Evolutionary conservation across 163 green algal genomes (phyloP).

Genomic region (Volvox carteri): DNA sequence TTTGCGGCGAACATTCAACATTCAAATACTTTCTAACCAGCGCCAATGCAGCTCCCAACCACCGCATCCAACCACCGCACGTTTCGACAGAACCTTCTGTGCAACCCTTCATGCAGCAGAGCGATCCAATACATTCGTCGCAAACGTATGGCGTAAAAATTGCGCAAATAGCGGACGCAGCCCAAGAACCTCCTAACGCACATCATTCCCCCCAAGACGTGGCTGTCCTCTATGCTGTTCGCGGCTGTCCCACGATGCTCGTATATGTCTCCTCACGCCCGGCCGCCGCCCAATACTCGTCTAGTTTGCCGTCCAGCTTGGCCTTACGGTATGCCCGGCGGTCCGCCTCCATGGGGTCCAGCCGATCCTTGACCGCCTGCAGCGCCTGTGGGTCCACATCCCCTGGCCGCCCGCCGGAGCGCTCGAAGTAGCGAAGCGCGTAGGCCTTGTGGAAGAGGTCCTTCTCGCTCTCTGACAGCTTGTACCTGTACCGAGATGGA

Average conservation of each 20-base stretch:
- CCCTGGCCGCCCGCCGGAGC: conserved; percentile 59
- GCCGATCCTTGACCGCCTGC: conserved; percentile 68
- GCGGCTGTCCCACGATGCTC: conserved; percentile 20
- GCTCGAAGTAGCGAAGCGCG: conserved; percentile 72
- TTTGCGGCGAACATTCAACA: too few species aligned
- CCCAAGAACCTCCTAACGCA: too few species aligned
- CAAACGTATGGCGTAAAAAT: too few species aligned
- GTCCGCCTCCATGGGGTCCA: conserved; percentile 67
- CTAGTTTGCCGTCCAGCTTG: conserved; percentile 57
- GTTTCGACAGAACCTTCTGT: too few species aligned
- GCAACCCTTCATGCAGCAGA: too few species aligned
- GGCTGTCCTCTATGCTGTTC: not conserved
- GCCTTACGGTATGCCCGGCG: conserved; percentile 59
- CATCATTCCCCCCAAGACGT: too few species aligned
- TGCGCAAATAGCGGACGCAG: too few species aligned
- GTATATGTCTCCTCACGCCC: conserved; percentile 56
- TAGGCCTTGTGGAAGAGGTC: conserved; percentile 64
- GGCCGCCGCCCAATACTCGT: conserved; percentile 65
- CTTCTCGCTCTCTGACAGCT: conserved; percentile 65
- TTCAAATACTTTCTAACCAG: too few species aligned
- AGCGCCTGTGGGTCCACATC: conserved; percentile 65
- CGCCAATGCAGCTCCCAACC: too few species aligned
- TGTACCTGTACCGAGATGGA: conserved; percentile 26
- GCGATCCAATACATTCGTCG: too few species aligned
- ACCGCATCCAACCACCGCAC: too few species aligned